These are phyloP conservation scores for Ilyonectria sp. DNA, from an alignment of 2,329 filamentous ascomycete genomes.

Conservation along the genomic window DNA sequence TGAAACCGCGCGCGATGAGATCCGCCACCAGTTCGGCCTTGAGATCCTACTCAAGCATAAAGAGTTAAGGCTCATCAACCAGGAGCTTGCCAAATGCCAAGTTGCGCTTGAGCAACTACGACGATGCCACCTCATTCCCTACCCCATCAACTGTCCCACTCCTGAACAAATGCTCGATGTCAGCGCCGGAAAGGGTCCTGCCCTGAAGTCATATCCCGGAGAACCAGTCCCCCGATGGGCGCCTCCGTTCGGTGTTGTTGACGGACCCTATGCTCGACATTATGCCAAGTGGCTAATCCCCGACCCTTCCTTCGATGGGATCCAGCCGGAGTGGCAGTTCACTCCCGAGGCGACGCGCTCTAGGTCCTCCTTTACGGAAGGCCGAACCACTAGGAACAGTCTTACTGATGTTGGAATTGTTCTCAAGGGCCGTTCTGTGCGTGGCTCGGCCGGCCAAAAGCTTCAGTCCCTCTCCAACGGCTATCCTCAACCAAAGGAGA, in stretches of 20 bases:
- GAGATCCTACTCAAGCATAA: slow-evolving; percentile 96
- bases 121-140: slow-evolving; percentile 92
- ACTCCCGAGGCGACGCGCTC: slow-evolving; percentile 59
- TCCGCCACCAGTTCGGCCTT: slow-evolving; percentile 90
- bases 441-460: slow-evolving; percentile 71
- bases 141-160: slow-evolving; percentile 79
- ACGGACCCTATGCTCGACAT: slow-evolving; percentile 94
- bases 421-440: slow-evolving; percentile 66
- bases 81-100: slow-evolving; percentile 97
- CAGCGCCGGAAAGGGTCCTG: slow-evolving; percentile 80
- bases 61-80: slow-evolving; percentile 93
- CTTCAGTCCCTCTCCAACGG: slow-evolving; percentile 79
- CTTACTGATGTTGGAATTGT: slow-evolving; percentile 60
- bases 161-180: slow-evolving; percentile 79
- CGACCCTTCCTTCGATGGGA: slow-evolving; percentile 87
- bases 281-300: slow-evolving; percentile 96
- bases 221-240: slow-evolving; percentile 82
- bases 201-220: slow-evolving; percentile 73
- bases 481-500: slow-evolving; percentile 83
- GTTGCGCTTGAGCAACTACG: slow-evolving; percentile 93
- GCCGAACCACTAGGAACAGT: slow-evolving; percentile 85
- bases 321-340: slow-evolving; percentile 63
- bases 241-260: slow-evolving; percentile 89
- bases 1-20: slow-evolving; percentile 76
- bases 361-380: slow-evolving; percentile 70